Base-by-base conservation (phyloP, 495 filamentous ascomycete genomes). In the Penicillium psychrofluorescens region DNA sequence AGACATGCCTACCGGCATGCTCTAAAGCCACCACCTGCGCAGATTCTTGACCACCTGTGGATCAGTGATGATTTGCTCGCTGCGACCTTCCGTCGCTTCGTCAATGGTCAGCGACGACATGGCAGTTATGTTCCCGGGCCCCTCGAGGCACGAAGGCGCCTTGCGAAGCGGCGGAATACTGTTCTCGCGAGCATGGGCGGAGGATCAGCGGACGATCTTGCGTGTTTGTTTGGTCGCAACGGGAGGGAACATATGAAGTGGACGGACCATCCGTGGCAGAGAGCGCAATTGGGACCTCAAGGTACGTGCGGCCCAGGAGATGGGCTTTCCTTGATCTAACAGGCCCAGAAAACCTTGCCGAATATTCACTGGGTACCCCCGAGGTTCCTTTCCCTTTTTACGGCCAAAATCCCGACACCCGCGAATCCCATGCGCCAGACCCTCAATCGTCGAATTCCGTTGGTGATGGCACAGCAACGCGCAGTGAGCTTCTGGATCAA, bases 81-180 rank as follows among this genome's bases (percentile, higher is more conserved):
- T n/a, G 58, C 65, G 7, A 68, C 72, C 7, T 71, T 77, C 40
- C 61, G 65, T 44, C 67, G 70, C 29, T 79, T 78, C 53, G 59
- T 58, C 14, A 63, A 65, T 36, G 54, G 62, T 11, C 63, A 60
- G 37, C 55, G 64, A 49, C 70, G 77, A 27, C 61, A 77, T 67
- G 75, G 67, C 44, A 77, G 75, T 59, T 67, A 64, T 30, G 70
- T 74, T 1, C 77, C 78, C n/a, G 78, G 78, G 2, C 78, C 78
- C 39, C 55, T 81, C 55, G 78, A 81, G 57, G 76, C 76, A n/a
- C 65, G 73, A 37, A 68, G 71, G 53, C 66, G 78, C 33, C 56
- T 72, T 43, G 66, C 74, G 6, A 76, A 66, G 53, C 56, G 77
- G 40, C 59, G 67, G 29, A 79, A 75, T 50, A 68, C 72, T 35